Percentiles rank a stretch among this genome's conserved stretches.
These are phyloP conservation scores for Cerrena zonata DNA, from an alignment of 1,284 basidiomycete species.

Conservation along the genomic window DNA sequence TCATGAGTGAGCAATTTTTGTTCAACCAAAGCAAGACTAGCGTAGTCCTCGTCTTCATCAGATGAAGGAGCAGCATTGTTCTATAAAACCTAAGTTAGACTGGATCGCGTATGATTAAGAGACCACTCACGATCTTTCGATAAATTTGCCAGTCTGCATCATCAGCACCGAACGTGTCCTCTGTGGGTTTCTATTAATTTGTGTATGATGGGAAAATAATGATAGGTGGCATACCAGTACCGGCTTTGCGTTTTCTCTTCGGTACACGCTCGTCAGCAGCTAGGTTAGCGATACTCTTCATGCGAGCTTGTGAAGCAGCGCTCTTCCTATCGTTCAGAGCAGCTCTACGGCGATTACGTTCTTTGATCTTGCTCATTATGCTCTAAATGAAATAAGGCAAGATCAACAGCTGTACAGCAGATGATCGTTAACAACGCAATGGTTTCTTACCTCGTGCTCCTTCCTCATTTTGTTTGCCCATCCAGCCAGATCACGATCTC, in stretches of 20 bases:
- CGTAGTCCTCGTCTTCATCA: constrained; percentile 90
- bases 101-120: background rate
- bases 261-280: constrained; percentile 77
- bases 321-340: constrained; percentile 88
- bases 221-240: constrained; percentile 58
- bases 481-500: constrained; percentile 60
- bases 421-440: constrained; percentile 3
- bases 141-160: constrained; percentile 98
- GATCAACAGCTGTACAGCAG: background rate
- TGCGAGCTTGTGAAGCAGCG: constrained; percentile 89
- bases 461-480: constrained; percentile 70
- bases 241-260: constrained; percentile 76
- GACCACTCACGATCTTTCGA: constrained; percentile 75
- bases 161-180: constrained; percentile 92
- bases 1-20: constrained; percentile 79
- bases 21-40: constrained; percentile 72
- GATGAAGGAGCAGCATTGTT: constrained; percentile 84
- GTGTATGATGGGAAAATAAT: background rate
- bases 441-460: constrained; percentile 69
- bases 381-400: constrained; percentile 36
- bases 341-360: constrained; percentile 74
- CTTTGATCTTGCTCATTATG: constrained; percentile 81
- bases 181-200: constrained; percentile 32
- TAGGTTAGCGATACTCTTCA: constrained; percentile 93
- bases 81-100: constrained; percentile 30